phyloP scores from a whole-genome alignment of 176 grass and related monocot species.

The Eleusine indica region DNA sequence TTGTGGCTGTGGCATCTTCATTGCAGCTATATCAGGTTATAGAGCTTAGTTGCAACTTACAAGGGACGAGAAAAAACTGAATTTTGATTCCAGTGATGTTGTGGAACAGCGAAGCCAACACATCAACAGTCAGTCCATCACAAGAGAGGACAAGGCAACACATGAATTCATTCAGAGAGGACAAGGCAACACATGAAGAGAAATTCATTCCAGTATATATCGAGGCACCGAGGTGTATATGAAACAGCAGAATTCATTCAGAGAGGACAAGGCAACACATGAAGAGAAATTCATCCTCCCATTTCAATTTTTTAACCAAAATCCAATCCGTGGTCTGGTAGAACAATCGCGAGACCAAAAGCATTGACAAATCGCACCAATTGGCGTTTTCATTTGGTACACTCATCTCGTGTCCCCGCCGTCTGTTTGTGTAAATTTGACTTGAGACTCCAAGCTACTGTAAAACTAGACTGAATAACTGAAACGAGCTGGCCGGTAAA shows the following conservation, averaged over 20 bases:
- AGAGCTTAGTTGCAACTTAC: not conserved
- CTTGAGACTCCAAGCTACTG: not conserved
- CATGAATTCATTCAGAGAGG: too few species aligned
- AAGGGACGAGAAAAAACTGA: not conserved
- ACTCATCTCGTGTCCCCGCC: too few species aligned
- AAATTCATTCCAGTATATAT: too few species aligned
- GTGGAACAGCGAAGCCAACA: not conserved
- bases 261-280: not conserved
- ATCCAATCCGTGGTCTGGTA: not conserved
- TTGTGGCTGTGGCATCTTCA: too few species aligned
- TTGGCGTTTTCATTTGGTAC: not conserved
- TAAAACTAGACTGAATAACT: slow-evolving; percentile 11
- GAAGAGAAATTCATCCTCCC: not conserved
- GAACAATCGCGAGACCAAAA: not conserved
- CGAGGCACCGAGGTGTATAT: not conserved
- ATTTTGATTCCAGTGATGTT: not conserved
- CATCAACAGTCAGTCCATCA: not conserved
- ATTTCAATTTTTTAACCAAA: not conserved
- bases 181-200: too few species aligned
- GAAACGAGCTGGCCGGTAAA: not conserved
- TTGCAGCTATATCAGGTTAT: not conserved
- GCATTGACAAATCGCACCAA: not conserved
- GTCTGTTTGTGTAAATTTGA: too few species aligned
- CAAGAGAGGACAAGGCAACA: not conserved
- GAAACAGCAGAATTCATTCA: not conserved